Base-by-base conservation (phyloP, 495 filamentous ascomycete genomes). In the Xanthoparmelia taractica region DNA sequence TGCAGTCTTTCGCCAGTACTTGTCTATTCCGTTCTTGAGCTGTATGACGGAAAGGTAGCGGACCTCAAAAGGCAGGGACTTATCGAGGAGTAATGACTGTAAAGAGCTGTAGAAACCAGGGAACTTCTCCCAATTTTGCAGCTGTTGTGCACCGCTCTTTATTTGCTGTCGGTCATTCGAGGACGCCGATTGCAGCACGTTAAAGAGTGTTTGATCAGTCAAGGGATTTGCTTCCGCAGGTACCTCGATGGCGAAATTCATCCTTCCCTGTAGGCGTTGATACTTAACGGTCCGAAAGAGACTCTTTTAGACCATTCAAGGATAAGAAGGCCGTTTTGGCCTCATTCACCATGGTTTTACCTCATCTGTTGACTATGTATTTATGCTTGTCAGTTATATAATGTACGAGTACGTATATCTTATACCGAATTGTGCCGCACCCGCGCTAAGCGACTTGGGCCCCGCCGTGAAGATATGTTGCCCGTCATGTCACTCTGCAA, bases 1-100 rank as follows among this genome's bases (percentile, higher is more conserved):
- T 20, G 87, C 81, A 5, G 83, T 85, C 69, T 85, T 87, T 47
- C 94, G 82, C 94, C 94, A 98, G 72, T 90, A 91, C 72, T 88
- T 91, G 68, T 97, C 93, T 69, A 96, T 90, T 33, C 91, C 94
- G 73, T 97, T 96, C 72, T 97, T 97, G 60, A 98, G 77, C 70
- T 95, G 89, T 64, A 96, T 97, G 58, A 96, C 85, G 23, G 91
- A 85, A n/a, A 96, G 82, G 71, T 94, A 90, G 58, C 94, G 87
- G 48, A 90, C 80, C 67, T 92, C 86, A 18, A 79, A 69, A 15
- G 91, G 89, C 1, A 92, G 76, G 8, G 81, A 81, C 50, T 85
- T 84, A 73, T 96, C 88, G 55, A 96, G 75, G 71, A 90, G 96
- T 10, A 87, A 81, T 61, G 87, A 83, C 87, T 95, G 69, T 58